Base-by-base conservation (phyloP, 2,329 filamentous ascomycete genomes). In the Huntiella bhutanensis region DNA sequence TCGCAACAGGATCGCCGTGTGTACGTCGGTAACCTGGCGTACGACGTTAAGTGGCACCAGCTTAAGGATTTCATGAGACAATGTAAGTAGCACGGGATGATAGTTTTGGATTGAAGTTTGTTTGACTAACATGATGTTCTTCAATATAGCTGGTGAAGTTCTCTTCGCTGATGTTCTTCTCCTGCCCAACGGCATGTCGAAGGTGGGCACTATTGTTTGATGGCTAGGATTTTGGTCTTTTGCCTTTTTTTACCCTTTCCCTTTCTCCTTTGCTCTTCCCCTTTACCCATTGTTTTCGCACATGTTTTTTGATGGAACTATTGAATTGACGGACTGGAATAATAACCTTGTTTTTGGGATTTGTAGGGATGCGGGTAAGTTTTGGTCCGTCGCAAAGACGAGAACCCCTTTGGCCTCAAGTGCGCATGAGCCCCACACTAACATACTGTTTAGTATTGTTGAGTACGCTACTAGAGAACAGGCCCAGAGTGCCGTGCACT, bases 171-270 rank as follows among this genome's bases (percentile, higher is more conserved):
- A 98, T 75, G 91, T 98, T 62, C 80, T 98, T 68, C 75, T 94
- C 67, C 86, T 98, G 80, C 91, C 91, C 62, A 98, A 98, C 76
- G 91, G 91, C 87, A 98, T 98, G 91, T 96, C 88, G 84, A 98
- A 98, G 88, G 88, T 96, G 87, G 85, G 84, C 86, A 78, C 80
- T 74, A 82, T 87, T 81, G 82, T 77, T 79, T 46, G 33, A 47
- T 38, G 45, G 45, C 45, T 47, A 41, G 45, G 49, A 50, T 46
- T 41, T 47, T 49, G 44, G 45, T 75, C 66, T 79, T 81, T 47
- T 37, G 33, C 41, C 19, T 42, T 33, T 45, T 45, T 28, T n/a
- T 33, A 80, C 77, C 83, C 83, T 82, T 75, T 77, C 76, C 71
- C 76, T 73, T 81, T 67, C 81, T 77, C 56, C 59, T 54, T 72